Evolutionary conservation across 129 eudicot genomes (phyloP), one percentile per base, ranked within the genome.

Genomic region (Lactuca saligna): DNA sequence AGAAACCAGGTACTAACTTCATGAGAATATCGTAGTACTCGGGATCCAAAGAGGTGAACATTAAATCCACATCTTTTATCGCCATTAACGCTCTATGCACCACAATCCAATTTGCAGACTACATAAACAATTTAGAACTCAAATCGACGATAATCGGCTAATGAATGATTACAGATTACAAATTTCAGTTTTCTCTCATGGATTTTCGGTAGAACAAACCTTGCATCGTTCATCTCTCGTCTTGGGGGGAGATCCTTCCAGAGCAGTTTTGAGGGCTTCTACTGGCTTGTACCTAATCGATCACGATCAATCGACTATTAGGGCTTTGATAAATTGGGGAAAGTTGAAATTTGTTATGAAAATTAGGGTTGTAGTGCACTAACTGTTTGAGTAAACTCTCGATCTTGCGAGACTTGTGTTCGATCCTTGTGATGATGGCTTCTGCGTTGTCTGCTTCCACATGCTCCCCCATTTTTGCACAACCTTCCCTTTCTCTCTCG

Each of bases 91-190:
- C 96, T 74, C 96, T 75, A 68, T 92, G 98, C 54, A 88, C 95
- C 86, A 79, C 96, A 14, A 84, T 80, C 98, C 98, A 92, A 72
- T 92, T 88, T 17, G 96, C 98, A 66, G 98, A 92, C 98, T 92
- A 67, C 57, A 63, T 42, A 67, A 16, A 79, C 25, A 44, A 63
- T 17, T 41, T 17, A 41, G 10, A 37, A 44, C 56, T 17, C 39
- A 46, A 16, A 55, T 54, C 8, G 41, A 25, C 7, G 37, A 11
- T 54, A 7, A 29, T 12, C 42, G 16, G 31, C 13, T 55, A 58
- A 68, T 11, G 35, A 54, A 14, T 35, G 34, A 66, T 41, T 41
- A 57, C 2, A 6, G 17, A 41, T n/a, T 42, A 54, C 7, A 41
- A 33, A 20, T 57, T 57, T 17, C 49, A 8, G 2, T 48, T 46